Conservation (phyloP, 331 rosid species). For the Cydonia oblonga region DNA sequence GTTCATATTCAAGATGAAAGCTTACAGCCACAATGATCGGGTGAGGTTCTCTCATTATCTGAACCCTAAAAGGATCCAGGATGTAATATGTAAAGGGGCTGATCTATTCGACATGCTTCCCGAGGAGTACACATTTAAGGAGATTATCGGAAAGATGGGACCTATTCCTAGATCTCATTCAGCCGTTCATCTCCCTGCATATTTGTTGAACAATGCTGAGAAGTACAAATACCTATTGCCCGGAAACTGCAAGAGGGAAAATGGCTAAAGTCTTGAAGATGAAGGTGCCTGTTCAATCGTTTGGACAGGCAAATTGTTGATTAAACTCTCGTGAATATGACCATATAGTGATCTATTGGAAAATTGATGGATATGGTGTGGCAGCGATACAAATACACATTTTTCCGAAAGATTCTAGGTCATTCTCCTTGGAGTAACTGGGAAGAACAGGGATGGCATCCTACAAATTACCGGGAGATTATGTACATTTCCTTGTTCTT, state of each 20-base stretch:
- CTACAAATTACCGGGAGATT: conserved; percentile 14
- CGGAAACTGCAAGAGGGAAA: conserved; percentile 79
- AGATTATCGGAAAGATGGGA: conserved; percentile 83
- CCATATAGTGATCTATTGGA: conserved; percentile 17
- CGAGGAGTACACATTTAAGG: conserved; percentile 80
- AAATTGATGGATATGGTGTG: conserved; percentile 19
- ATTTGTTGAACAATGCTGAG: conserved; percentile 61
- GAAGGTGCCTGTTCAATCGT: neutral
- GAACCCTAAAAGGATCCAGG: conserved; percentile 62
- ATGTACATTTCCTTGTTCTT: conserved; percentile 14
- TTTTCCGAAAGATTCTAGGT: conserved; percentile 23
- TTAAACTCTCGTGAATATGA: conserved; percentile 12
- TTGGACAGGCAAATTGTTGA: conserved; percentile 6
- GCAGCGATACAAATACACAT: conserved; percentile 15
- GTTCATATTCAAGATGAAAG: conserved; percentile 83
- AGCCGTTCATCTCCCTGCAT: conserved; percentile 82
- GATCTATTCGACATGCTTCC: conserved; percentile 93
- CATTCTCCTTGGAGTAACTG: conserved; percentile 20
- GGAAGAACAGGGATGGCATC: conserved; percentile 19
- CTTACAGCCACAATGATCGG: conserved; percentile 79
- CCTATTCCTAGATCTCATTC: conserved; percentile 80
- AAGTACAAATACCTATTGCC: conserved; percentile 65
- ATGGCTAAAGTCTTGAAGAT: conserved; percentile 48
- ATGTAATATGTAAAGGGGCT: conserved; percentile 69
- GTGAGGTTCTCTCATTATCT: conserved; percentile 80